phyloP scores from a whole-genome alignment of 768 basidiomycete species.

The Boletellus sp. region DNA sequence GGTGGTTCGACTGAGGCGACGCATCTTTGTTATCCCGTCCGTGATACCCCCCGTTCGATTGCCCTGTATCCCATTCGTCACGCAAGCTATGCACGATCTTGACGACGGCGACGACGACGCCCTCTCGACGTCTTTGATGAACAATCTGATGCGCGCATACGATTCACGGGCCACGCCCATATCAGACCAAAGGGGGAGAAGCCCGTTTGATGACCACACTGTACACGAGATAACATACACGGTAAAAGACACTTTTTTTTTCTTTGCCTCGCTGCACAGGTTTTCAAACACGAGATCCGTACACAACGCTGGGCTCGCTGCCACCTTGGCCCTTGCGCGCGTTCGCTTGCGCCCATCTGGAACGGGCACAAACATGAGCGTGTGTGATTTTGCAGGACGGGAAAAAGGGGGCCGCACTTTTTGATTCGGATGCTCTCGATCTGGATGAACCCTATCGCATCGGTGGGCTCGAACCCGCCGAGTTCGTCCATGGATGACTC shows the following conservation, averaged over 20 bases:
- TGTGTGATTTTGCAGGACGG: neutral
- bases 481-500: constrained; percentile 99
- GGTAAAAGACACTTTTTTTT: neutral
- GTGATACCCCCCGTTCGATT: neutral
- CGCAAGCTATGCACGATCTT: neutral
- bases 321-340: constrained; percentile 81
- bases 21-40: neutral
- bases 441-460: constrained; percentile 94
- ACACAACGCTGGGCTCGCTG: constrained; percentile 74
- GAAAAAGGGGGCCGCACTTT: constrained; percentile 54
- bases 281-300: constrained; percentile 55
- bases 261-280: neutral
- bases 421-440: constrained; percentile 98
- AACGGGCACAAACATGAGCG: neutral
- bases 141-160: too few relatives aligned
- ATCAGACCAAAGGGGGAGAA: too few relatives aligned
- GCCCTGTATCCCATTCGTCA: neutral
- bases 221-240: constrained; percentile 1
- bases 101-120: neutral
- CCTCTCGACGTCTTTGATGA: too few relatives aligned
- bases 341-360: constrained; percentile 85
- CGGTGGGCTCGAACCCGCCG: constrained; percentile 95
- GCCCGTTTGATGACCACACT: too few relatives aligned
- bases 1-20: constrained; percentile 61
- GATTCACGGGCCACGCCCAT: too few relatives aligned